phyloP scores from a whole-genome alignment of 352 stramenopile genomes.

The Pythium vanterpoolii region DNA sequence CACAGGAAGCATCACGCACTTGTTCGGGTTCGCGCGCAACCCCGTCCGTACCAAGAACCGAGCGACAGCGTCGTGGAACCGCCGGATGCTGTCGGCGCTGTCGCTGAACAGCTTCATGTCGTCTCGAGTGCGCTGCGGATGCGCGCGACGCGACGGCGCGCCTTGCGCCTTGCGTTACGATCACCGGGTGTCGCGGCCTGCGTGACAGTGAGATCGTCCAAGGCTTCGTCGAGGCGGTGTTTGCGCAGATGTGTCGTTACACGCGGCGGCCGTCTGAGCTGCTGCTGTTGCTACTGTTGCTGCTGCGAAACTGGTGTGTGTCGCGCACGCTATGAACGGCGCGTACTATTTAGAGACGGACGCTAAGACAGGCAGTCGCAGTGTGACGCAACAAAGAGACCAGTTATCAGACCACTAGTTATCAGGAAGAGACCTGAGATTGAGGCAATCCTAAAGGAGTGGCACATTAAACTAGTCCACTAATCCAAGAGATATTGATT shows the following conservation, averaged over 20 bases:
- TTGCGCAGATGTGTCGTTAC: not conserved
- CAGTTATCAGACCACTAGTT: not conserved
- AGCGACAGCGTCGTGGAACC: constrained; percentile 4
- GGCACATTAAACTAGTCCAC: constrained; percentile 1
- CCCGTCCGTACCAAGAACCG: constrained; percentile 1
- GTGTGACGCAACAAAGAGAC: too few relatives aligned
- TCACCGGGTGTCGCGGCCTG: not conserved
- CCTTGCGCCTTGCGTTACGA: not conserved
- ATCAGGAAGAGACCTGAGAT: not conserved
- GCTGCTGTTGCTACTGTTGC: not conserved
- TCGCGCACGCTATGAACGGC: too few relatives aligned
- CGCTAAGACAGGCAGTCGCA: too few relatives aligned
- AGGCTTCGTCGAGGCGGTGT: constrained; percentile 7
- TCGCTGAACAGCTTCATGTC: constrained; percentile 28
- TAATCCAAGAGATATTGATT: constrained; percentile 7
- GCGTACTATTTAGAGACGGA: too few relatives aligned
- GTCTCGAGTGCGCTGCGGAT: not conserved
- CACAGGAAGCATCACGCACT: not conserved
- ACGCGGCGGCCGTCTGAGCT: not conserved
- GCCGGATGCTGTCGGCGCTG: constrained; percentile 13
- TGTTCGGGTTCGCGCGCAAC: constrained; percentile 9
- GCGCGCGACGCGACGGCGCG: not conserved
- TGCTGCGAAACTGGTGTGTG: too few relatives aligned
- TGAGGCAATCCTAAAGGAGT: constrained; percentile 8
- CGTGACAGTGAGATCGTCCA: not conserved